phyloP scores from a whole-genome alignment of 2,329 filamentous ascomycete genomes.

The Ophiostoma piceae region DNA sequence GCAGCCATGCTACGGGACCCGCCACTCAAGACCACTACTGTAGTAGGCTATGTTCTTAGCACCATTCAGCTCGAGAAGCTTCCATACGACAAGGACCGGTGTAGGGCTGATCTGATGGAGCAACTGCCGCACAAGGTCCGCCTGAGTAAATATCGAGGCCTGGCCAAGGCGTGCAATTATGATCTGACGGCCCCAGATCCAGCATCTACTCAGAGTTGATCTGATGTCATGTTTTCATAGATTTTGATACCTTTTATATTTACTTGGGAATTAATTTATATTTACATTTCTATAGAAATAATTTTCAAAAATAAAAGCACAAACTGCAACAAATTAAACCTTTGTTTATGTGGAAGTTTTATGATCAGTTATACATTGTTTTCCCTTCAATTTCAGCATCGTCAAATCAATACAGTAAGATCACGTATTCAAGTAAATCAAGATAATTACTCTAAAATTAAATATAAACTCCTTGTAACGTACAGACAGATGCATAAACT shows the following conservation, averaged over 20 bases:
- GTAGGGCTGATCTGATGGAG: constrained; percentile 43
- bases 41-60: constrained; percentile 55
- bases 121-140: constrained; percentile 31
- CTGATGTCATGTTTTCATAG: not conserved
- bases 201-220: not conserved
- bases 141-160: constrained; percentile 29
- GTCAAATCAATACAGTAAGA: not conserved
- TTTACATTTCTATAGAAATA: not conserved
- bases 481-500: constrained; percentile 15
- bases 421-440: not conserved
- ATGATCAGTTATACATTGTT: too few relatives aligned
- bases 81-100: constrained; percentile 43
- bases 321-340: too few relatives aligned
- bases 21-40: constrained; percentile 52
- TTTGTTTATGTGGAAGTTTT: too few relatives aligned
- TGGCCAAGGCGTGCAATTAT: constrained; percentile 31
- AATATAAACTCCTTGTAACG: constrained; percentile 3
- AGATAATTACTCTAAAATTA: not conserved
- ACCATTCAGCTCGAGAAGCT: constrained; percentile 49
- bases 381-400: too few relatives aligned
- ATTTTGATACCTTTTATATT: not conserved
- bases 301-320: too few relatives aligned
- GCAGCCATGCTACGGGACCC: constrained; percentile 55
- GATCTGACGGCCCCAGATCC: not conserved
- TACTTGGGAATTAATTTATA: not conserved